These are phyloP conservation scores for Blastomyces parvus DNA, from an alignment of 2,329 filamentous ascomycete species.

Conservation along the genomic window DNA sequence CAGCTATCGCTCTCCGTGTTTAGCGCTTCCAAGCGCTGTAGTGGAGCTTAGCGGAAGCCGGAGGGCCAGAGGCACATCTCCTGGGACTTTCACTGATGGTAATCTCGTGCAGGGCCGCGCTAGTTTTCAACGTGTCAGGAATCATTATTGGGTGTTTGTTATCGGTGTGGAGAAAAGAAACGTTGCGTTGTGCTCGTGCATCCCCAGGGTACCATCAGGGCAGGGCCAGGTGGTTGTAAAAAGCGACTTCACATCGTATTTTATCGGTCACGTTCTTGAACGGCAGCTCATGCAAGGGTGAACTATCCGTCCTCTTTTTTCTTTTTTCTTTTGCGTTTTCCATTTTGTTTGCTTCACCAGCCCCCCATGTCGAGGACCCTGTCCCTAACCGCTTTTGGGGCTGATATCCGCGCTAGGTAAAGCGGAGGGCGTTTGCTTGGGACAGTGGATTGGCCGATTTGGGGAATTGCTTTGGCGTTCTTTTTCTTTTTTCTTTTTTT, in stretches of 20 bases:
- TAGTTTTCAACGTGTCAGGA: too few relatives aligned
- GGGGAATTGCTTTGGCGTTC: neutral
- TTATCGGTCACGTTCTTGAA: neutral
- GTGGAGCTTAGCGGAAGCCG: neutral
- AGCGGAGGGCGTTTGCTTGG: neutral
- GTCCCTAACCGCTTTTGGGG: neutral
- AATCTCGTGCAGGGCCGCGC: too few relatives aligned
- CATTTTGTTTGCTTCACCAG: neutral
- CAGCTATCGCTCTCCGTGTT: neutral
- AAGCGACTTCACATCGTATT: neutral
- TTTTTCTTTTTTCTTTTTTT: neutral
- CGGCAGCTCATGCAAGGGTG: neutral
- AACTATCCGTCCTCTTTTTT: neutral
- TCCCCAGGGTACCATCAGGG: too few relatives aligned
- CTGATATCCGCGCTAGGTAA: neutral
- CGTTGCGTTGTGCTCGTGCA: too few relatives aligned
- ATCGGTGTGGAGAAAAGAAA: too few relatives aligned
- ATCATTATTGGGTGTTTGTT: too few relatives aligned
- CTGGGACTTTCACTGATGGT: neutral
- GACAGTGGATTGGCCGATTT: neutral
- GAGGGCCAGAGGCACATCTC: too few relatives aligned
- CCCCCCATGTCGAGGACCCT: neutral
- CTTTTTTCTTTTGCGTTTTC: neutral
- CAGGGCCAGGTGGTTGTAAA: neutral
- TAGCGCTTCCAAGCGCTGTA: neutral